These are phyloP conservation scores for Tricholoma sp. DNA, from an alignment of 768 basidiomycete genomes.

Conservation along the genomic window DNA sequence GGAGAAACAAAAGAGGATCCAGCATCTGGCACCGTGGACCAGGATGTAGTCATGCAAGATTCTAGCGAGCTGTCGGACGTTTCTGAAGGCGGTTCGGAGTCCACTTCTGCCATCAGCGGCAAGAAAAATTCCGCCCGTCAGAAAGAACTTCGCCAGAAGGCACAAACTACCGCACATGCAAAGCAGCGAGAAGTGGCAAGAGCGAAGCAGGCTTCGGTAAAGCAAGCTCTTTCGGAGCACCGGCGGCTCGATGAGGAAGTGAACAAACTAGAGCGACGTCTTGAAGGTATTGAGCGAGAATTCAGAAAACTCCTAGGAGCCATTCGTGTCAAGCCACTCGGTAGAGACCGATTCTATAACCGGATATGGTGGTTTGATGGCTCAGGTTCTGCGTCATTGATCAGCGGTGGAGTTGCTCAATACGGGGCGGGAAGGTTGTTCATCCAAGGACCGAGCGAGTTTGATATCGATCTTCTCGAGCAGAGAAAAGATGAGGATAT, in stretches of 20 bases:
- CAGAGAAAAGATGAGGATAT: conserved; percentile 57
- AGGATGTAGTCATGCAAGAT: conserved; percentile 60
- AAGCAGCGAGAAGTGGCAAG: conserved; percentile 81
- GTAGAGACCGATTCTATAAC: conserved; percentile 91
- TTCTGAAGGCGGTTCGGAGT: conserved; percentile 61
- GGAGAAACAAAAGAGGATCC: conserved; percentile 52
- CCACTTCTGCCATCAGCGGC: conserved; percentile 39
- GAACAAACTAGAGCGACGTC: conserved; percentile 70
- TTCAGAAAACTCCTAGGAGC: conserved; percentile 87
- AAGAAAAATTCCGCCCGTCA: conserved; percentile 45
- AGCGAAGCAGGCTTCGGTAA: conserved; percentile 71
- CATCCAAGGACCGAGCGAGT: conserved; percentile 85
- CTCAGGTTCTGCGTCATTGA: conserved; percentile 76
- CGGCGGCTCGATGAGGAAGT: conserved; percentile 86
- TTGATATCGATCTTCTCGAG: conserved; percentile 69
- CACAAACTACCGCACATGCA: conserved; percentile 55
- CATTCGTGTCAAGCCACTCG: conserved; percentile 83
- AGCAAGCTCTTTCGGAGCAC: conserved; percentile 78
- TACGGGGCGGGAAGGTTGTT: conserved; percentile 91
- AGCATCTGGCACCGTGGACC: conserved; percentile 40
- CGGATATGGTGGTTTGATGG: conserved; percentile 99
- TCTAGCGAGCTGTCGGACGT: conserved; percentile 72
- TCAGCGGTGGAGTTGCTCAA: conserved; percentile 72
- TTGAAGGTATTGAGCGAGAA: conserved; percentile 89
- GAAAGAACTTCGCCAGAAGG: conserved; percentile 48